Evolutionary conservation across 768 basidiomycete species (phyloP).

Genomic region (Lactarius indigo): DNA sequence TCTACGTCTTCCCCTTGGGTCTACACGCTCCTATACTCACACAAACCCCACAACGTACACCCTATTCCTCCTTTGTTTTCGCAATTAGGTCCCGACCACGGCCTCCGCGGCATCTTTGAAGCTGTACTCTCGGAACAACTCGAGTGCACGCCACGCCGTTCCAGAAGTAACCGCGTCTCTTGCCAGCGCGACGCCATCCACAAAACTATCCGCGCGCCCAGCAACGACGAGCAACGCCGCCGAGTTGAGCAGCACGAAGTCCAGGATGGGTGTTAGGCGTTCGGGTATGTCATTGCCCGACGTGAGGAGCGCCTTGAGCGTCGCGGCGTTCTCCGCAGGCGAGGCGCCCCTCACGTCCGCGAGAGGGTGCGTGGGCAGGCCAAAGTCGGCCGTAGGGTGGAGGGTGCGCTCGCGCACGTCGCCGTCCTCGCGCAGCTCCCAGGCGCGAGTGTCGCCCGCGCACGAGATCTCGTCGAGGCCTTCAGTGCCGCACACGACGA

Average conservation of each 20-base stretch:
- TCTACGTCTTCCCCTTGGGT: too few species aligned
- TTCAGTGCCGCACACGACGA: constrained; percentile 93
- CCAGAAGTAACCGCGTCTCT: constrained; percentile 56
- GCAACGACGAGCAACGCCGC: constrained; percentile 85
- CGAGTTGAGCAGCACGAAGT: constrained; percentile 90
- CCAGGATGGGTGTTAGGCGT: constrained; percentile 58
- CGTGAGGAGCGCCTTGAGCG: constrained; percentile 61
- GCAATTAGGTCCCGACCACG: background rate
- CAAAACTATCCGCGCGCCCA: constrained; percentile 65
- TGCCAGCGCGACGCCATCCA: constrained; percentile 69
- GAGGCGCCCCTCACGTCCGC: constrained; percentile 63
- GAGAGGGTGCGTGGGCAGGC: constrained; percentile 68
- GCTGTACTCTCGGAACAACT: constrained; percentile 13
- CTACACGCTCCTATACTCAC: too few species aligned
- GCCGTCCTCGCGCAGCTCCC: constrained; percentile 70
- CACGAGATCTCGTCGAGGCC: constrained; percentile 94
- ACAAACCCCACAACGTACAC: too few species aligned
- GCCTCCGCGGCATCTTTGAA: constrained; percentile 10
- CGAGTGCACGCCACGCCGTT: constrained; percentile 37
- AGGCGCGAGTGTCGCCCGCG: constrained; percentile 81
- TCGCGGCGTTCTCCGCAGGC: constrained; percentile 78
- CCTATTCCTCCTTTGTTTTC: background rate
- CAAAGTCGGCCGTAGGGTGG: constrained; percentile 67
- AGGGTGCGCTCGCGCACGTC: constrained; percentile 58
- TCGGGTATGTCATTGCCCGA: constrained; percentile 55